Conservation (phyloP, 257 asterid genomes). For the Ehretia macrophylla region DNA sequence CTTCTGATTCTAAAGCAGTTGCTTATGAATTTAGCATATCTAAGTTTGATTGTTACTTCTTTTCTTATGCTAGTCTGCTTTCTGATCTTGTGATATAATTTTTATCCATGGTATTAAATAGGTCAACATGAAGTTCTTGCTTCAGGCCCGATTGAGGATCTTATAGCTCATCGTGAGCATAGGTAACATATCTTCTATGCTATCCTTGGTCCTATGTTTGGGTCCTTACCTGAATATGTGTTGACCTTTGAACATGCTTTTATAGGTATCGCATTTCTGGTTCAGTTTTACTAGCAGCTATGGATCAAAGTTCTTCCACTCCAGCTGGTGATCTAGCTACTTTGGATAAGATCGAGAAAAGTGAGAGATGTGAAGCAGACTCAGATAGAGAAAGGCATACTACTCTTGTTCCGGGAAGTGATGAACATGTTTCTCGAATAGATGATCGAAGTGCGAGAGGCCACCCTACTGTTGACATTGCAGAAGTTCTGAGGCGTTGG, state of each 20-base stretch:
- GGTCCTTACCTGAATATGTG: background rate
- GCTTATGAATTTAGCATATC: too few species aligned
- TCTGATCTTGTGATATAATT: too few species aligned
- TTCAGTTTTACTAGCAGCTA: constrained; percentile 86
- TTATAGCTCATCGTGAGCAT: constrained; percentile 98
- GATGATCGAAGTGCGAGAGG: constrained; percentile 79
- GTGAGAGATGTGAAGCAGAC: constrained; percentile 41
- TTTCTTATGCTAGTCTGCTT: too few species aligned
- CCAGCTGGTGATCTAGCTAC: constrained; percentile 46
- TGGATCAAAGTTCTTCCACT: constrained; percentile 76
- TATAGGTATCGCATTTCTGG: constrained; percentile 98
- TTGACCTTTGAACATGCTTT: constrained; percentile 22
- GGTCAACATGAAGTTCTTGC: constrained; percentile 98
- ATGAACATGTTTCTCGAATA: constrained; percentile 44
- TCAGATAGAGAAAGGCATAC: constrained; percentile 30
- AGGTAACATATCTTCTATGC: constrained; percentile 44
- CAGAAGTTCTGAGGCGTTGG: constrained; percentile 97
- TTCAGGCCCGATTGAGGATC: constrained; percentile 99
- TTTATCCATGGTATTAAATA: too few species aligned
- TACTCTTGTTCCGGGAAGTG: constrained; percentile 41
- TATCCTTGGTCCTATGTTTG: constrained; percentile 2
- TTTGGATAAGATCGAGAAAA: constrained; percentile 48
- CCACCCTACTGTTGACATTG: constrained; percentile 91
- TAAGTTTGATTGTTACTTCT: too few species aligned
- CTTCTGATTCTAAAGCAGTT: too few species aligned